Evolutionary conservation across 2,329 filamentous ascomycete species (phyloP).

Genomic region (Aspergillus luchuensis): DNA sequence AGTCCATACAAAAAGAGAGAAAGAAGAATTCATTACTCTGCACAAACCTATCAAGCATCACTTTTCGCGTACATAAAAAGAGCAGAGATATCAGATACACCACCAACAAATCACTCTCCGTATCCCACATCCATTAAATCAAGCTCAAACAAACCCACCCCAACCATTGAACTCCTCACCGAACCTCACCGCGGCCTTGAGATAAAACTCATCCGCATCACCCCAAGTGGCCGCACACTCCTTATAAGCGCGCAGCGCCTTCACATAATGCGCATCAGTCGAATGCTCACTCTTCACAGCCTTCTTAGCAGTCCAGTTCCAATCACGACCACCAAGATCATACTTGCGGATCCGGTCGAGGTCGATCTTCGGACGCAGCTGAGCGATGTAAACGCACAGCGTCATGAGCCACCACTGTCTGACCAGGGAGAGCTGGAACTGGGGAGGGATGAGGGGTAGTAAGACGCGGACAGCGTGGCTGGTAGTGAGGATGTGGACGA

Average conservation of each 20-base stretch:
- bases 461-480: constrained; percentile 88
- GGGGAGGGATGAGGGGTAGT: constrained; percentile 72
- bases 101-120: too few relatives aligned
- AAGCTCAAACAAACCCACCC: constrained; percentile 53
- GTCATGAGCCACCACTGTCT: constrained; percentile 89
- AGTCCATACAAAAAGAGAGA: too few relatives aligned
- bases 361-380: constrained; percentile 71
- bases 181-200: constrained; percentile 55
- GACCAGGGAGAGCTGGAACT: constrained; percentile 72
- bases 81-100: too few relatives aligned
- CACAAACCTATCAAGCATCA: too few relatives aligned
- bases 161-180: constrained; percentile 62
- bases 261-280: constrained; percentile 81
- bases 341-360: constrained; percentile 62
- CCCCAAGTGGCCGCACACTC: constrained; percentile 45
- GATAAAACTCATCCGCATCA: constrained; percentile 48
- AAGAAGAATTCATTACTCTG: too few relatives aligned
- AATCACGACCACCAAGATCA: constrained; percentile 67
- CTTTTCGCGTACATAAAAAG: too few relatives aligned
- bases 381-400: constrained; percentile 73
- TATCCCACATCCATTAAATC: too few relatives aligned
- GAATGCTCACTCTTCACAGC: constrained; percentile 69
- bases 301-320: constrained; percentile 74
- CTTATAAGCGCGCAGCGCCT: constrained; percentile 67
- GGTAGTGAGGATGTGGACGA: constrained; percentile 78